phyloP scores from a whole-genome alignment of 805 yeast genomes.

The Saccharomycopsis sp. region DNA sequence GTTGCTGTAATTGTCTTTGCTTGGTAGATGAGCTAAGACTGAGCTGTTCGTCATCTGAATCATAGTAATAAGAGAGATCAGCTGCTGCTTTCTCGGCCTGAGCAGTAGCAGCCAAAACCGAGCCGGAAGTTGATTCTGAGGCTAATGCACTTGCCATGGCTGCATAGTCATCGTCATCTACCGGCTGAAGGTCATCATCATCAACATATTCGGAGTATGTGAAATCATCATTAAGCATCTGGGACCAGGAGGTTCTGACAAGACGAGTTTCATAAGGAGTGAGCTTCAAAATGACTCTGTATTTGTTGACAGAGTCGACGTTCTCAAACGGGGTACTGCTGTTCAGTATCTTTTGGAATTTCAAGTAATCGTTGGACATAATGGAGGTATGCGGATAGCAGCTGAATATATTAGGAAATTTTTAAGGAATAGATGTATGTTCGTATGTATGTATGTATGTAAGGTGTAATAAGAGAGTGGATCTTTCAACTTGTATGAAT shows the following conservation, averaged over 20 bases:
- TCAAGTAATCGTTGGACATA: not conserved
- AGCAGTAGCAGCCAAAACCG: not conserved
- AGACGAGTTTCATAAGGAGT: conserved; percentile 30
- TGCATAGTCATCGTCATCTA: not conserved
- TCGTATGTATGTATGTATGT: too few relatives aligned
- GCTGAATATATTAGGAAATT: conserved; percentile 9
- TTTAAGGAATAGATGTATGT: not conserved
- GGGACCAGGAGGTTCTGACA: conserved; percentile 34
- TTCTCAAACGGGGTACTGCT: not conserved
- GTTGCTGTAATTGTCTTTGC: not conserved
- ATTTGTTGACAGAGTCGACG: conserved; percentile 6
- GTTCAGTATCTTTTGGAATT: conserved; percentile 7
- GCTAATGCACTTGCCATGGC: not conserved
- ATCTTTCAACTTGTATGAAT: not conserved
- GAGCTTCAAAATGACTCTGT: conserved; percentile 28
- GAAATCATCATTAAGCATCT: conserved; percentile 32
- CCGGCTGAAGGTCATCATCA: not conserved
- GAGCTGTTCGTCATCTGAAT: not conserved
- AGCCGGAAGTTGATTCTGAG: not conserved
- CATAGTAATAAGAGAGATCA: not conserved
- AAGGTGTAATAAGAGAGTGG: not conserved
- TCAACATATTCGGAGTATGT: not conserved
- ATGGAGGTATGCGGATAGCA: not conserved
- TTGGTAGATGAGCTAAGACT: not conserved
- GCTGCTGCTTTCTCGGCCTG: not conserved